Evolutionary conservation across 495 filamentous ascomycete species (phyloP).

Genomic region (Aspergillus indologenus): DNA sequence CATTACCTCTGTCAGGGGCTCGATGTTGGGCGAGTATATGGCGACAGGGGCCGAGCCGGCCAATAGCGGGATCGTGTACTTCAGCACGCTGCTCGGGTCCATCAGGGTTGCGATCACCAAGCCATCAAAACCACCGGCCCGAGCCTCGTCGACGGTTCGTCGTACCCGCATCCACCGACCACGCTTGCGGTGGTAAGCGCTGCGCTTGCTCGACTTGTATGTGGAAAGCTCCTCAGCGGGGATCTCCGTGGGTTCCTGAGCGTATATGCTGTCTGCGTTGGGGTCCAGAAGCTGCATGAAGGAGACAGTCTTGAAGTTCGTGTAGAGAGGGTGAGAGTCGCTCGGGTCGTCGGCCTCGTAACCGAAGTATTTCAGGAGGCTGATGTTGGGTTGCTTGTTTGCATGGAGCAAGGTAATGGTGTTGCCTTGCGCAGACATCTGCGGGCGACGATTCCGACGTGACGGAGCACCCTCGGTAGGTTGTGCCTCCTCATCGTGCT

Average conservation of each 20-base stretch:
- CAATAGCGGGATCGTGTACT: constrained; percentile 70
- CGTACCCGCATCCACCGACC: constrained; percentile 70
- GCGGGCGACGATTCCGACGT: constrained; percentile 23
- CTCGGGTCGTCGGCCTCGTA: constrained; percentile 69
- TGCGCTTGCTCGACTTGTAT: constrained; percentile 73
- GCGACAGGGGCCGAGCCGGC: constrained; percentile 78
- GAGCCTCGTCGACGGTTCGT: constrained; percentile 66
- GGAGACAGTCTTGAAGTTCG: constrained; percentile 75
- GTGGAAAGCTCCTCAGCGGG: constrained; percentile 53
- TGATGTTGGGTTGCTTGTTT: constrained; percentile 86
- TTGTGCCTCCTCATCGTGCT: constrained; percentile 6
- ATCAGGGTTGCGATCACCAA: constrained; percentile 77
- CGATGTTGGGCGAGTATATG: constrained; percentile 76
- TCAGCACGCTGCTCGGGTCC: constrained; percentile 73
- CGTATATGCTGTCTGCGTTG: constrained; percentile 64
- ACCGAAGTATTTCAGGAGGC: constrained; percentile 79
- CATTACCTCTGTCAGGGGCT: constrained; percentile 68
- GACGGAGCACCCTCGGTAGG: constrained; percentile 9
- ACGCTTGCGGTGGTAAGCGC: constrained; percentile 80
- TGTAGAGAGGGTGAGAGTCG: constrained; percentile 72
- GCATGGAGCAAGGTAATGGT: constrained; percentile 84
- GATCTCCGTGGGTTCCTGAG: constrained; percentile 52
- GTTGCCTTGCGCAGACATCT: constrained; percentile 62
- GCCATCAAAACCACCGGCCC: constrained; percentile 75
- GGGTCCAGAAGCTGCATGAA: constrained; percentile 89